Conservation (phyloP, 2,329 filamentous ascomycete genomes). For the Chaetomium globosum region DNA sequence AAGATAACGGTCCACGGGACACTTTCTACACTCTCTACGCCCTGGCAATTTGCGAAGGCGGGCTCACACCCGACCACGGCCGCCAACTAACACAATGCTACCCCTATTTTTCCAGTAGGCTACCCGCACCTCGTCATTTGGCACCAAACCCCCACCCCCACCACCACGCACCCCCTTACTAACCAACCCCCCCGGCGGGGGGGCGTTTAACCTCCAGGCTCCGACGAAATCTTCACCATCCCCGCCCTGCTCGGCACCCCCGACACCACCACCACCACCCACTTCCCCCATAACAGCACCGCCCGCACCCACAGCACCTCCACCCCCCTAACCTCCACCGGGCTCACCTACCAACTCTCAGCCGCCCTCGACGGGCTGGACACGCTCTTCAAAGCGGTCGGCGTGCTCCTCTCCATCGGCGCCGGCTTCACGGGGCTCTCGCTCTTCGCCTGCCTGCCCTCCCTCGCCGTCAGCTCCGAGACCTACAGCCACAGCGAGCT, state of each 20-base stretch:
- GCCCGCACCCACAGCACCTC: too few species aligned
- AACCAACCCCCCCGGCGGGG: background rate
- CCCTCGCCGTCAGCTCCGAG: slow-evolving; percentile 15
- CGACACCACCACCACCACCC: background rate
- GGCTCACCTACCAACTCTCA: slow-evolving; percentile 30
- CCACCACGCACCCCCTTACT: background rate
- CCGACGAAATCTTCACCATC: slow-evolving; percentile 12
- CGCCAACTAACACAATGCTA: slow-evolving; percentile 25
- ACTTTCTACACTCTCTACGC: slow-evolving; percentile 34
- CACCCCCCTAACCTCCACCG: slow-evolving; percentile 26
- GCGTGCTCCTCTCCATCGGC: slow-evolving; percentile 33
- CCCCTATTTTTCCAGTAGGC: slow-evolving; percentile 12
- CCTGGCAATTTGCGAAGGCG: slow-evolving; percentile 32
- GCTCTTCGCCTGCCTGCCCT: slow-evolving; percentile 28
- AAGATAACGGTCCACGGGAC: slow-evolving; percentile 19
- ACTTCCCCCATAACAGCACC: background rate
- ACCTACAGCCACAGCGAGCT: too few species aligned
- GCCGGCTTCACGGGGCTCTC: slow-evolving; percentile 29
- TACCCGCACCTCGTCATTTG: background rate
- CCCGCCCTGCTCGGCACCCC: slow-evolving; percentile 13
- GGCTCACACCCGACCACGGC: slow-evolving; percentile 5
- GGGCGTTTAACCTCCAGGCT: background rate
- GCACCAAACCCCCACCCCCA: too few species aligned
- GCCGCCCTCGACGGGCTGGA: slow-evolving; percentile 30
- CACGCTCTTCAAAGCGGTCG: slow-evolving; percentile 29